Evolutionary conservation across 2,329 filamentous ascomycete species (phyloP), one percentile per base, ranked within the genome.

Genomic region (Ophiostoma ulmi): DNA sequence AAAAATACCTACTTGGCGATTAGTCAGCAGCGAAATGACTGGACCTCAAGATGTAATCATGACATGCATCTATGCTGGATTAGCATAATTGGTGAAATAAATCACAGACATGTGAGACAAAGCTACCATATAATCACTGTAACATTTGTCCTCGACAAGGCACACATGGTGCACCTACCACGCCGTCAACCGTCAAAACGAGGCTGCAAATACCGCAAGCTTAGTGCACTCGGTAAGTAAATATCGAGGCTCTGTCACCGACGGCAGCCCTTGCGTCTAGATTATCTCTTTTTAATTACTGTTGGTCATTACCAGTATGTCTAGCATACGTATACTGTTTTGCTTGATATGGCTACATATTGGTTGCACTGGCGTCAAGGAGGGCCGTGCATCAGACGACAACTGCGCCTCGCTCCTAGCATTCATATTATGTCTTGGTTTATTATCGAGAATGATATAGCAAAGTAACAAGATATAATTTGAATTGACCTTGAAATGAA

Each of bases 131-230:
- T 31, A 31, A 31, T 20, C 22, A 58, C 22, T 58, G n/a, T 58
- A 5, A 58, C 8, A 13, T 58, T 10, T 39, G 20, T 17, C 13
- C 8, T 17, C 20, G 17, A 35, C 52, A 22, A 58, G 52, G 52
- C 52, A 58, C 26, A 58, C 52, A 58, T 58, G 52, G 52, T 3
- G 52, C 52, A 26, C 52, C 22, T 10, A 58, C n/a, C 52, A 31
- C 26, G 52, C 52, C 52, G 52, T 58, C 52, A 17, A 58, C 52
- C 10, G 52, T 13, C 52, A 58, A 58, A 58, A 58, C 52, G 52
- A 58, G 52, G 52, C 52, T 26, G 52, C 52, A 58, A 58, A 58
- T 58, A 14, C n/a, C 52, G 52, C 52, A 58, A 58, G 52, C 10
- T 44, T 17, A 13, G 39, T 44, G 39, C 8, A 26, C 52, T 58